Evolutionary conservation across 768 basidiomycete species (phyloP), one percentile per base, ranked within the genome.

Genomic region (Mycena galopus): DNA sequence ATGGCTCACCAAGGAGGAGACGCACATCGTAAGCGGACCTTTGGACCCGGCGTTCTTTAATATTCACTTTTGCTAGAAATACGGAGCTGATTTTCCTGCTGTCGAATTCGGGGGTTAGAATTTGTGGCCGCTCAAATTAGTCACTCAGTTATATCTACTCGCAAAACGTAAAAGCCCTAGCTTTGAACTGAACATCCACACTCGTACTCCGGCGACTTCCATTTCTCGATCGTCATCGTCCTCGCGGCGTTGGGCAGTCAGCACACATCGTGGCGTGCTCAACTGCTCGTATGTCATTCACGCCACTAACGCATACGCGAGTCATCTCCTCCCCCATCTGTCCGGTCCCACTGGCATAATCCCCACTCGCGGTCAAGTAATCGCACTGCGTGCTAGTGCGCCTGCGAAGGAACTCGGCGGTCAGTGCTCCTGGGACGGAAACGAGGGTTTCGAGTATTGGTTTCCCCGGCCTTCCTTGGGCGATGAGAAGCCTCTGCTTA

Each of bases 231-330:
- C 73, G n/a, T 51, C 74, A 1, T 33, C 67, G 11, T 62, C 77
- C 55, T 12, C 85, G 14, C 59, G 83, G 16, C 83, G 84, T 3
- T 94, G 92, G 92, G 77, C 77, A 0, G 79, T 94, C n/a, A 75
- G 78, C 5, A 96, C 95, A 0, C 87, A 91, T 0, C 88, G 94
- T n/a, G 95, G 96, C 1, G 73, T 77, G 1, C 79, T 96, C 25
- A 50, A 78, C 5, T 91, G 93, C 73, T 80, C 84, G 23, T 90
- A 91, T 70, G 87, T 97, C 53, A 83, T 98, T 5, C 95, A 96
- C 78, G 95, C 94, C 0, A 96, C 95, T 12, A 98, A 98, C 76
- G 96, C 85, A 0, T 96, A 97, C 71, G 89, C 91, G 14, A 88
- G 92, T 4, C 87, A 93, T 75, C 88, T 97, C 39, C 84, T 98